phyloP scores from a whole-genome alignment of 2,329 filamentous ascomycete genomes.

The Emergomyces africanus region DNA sequence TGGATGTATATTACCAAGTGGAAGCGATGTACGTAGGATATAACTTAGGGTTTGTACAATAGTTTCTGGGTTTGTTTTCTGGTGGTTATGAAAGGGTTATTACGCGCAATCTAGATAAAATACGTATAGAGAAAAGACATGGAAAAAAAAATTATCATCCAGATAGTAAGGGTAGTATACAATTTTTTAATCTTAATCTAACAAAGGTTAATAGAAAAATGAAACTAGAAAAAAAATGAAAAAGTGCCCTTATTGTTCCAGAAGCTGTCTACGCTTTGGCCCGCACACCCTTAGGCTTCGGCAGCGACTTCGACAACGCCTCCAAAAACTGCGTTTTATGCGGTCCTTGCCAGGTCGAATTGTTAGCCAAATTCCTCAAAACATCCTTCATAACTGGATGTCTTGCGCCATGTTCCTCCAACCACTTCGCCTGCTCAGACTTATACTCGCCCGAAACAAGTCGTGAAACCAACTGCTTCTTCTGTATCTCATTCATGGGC shows the following conservation, averaged over 20 bases:
- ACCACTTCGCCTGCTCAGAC: conserved; percentile 7
- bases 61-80: background rate
- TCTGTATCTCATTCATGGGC: conserved; percentile 15
- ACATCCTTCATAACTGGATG: conserved; percentile 21
- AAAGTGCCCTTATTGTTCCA: background rate
- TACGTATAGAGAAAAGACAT: background rate
- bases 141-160: background rate
- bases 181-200: background rate
- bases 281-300: conserved; percentile 4
- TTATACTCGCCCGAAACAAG: conserved; percentile 24
- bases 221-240: background rate
- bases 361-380: conserved; percentile 26
- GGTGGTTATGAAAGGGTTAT: background rate
- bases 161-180: background rate
- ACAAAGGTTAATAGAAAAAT: background rate
- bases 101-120: background rate
- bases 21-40: background rate
- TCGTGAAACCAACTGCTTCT: conserved; percentile 19
- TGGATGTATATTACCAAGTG: background rate
- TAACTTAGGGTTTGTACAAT: background rate
- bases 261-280: background rate
- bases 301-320: conserved; percentile 26
- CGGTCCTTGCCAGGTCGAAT: conserved; percentile 27
- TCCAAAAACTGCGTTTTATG: conserved; percentile 26
- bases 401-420: conserved; percentile 3